Conservation (phyloP, 305 asterid genomes). For the Lippia alba region DNA sequence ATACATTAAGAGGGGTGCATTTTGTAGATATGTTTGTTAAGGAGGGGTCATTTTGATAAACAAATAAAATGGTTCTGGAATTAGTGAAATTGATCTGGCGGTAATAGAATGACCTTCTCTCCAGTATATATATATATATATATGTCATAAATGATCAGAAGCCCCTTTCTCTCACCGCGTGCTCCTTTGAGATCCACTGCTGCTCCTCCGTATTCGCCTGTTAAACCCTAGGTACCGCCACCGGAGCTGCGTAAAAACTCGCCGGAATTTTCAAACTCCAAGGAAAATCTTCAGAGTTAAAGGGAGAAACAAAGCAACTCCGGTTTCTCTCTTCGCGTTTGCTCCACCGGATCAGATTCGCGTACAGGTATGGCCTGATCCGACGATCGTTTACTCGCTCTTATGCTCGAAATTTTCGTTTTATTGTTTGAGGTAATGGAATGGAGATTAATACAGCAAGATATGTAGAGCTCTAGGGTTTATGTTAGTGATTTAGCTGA, state of each 20-base stretch:
- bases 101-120: neutral
- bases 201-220: conserved; percentile 32
- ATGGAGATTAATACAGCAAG: neutral
- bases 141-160: conserved; percentile 4
- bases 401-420: conserved; percentile 14
- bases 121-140: neutral
- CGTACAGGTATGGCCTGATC: conserved; percentile 44
- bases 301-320: conserved; percentile 34
- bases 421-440: neutral
- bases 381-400: conserved; percentile 19
- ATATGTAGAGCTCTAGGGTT: conserved; percentile 27
- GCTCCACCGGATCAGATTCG: conserved; percentile 35
- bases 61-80: neutral
- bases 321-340: conserved; percentile 36
- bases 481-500: conserved; percentile 11
- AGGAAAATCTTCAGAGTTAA: conserved; percentile 12
- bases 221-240: conserved; percentile 41
- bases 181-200: conserved; percentile 40
- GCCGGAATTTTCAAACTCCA: conserved; percentile 12
- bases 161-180: conserved; percentile 23
- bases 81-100: neutral
- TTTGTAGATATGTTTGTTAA: neutral
- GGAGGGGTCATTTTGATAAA: conserved; percentile 11
- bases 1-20: too few species aligned
- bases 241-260: conserved; percentile 35